Evolutionary conservation across 202 grass and related monocot genomes (phyloP), one percentile per base, ranked within the genome.

Genomic region (Zoysia matrella): DNA sequence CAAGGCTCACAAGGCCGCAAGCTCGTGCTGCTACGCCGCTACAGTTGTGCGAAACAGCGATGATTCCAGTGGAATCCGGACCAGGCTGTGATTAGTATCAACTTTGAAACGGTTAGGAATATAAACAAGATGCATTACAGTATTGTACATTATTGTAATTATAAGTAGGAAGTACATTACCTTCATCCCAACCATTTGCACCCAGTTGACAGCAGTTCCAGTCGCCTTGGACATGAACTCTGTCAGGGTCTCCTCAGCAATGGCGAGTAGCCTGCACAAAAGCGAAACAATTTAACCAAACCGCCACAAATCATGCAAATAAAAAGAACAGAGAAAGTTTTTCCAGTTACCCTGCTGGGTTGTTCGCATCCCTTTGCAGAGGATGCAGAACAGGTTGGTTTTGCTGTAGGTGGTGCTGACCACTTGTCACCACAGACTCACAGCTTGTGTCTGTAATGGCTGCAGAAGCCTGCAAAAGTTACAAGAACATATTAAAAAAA

Each of bases 51-150:
- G 96, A 99, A 96, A 99, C 93, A 93, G 96, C 93, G 40, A 96
- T 96, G 96, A 99, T 99, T 96, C 96, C 96, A 87, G 94, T 92
- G 87, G 96, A 99, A 99, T 99, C 96, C 93, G 96, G 96, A 99
- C 96, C 96, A 99, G 96, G 96, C 96, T 94, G 84, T 14, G 43
- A 77, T 41, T 30, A 69, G 46, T 3, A 50, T 52, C 3, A 8
- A 40, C 47, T 77, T 80, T 64, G 18, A 11, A 69, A 53, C 9
- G 2, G 13, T 85, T 52, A 78, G 57, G 45, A 61, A n/a, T 10
- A 81, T 15, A 15, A 42, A 47, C 30, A 18, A 3, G 1, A 0
- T 9, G 22, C 49, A 44, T 50, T 67, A n/a, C 8, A 9, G n/a
- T 58, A 78, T 50, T 46, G 75, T 68, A 45, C 3, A 71, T 4